Conservation (phyloP, 805 yeast species). For the Priceomyces melissophilus region DNA sequence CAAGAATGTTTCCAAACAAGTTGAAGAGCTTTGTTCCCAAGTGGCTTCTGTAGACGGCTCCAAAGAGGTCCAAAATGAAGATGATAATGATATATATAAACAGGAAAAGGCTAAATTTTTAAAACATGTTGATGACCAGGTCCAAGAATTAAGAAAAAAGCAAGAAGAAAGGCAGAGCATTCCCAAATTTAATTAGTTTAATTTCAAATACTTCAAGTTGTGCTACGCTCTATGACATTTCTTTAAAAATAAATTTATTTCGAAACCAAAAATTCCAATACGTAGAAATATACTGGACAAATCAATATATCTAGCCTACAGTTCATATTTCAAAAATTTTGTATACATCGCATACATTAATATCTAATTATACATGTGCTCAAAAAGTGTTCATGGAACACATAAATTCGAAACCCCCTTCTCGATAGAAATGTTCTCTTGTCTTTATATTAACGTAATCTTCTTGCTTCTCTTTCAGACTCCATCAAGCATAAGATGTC, state of each 20-base stretch:
- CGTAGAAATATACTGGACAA: no score
- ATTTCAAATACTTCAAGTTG: no score
- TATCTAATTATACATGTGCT: conserved; percentile 4
- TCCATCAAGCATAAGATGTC: conserved; percentile 99
- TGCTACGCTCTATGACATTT: no score
- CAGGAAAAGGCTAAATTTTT: conserved; percentile 17
- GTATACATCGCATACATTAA: conserved; percentile 4
- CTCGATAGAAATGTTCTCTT: not conserved
- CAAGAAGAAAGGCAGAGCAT: conserved; percentile 3
- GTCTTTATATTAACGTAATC: conserved; percentile 60
- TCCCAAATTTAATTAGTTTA: no score
- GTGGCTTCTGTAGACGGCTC: conserved; percentile 12
- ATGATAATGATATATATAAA: conserved; percentile 12
- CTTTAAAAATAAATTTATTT: no score
- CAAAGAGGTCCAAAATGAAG: not conserved
- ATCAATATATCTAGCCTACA: not conserved
- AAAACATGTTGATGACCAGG: conserved; percentile 22
- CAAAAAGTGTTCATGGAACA: not conserved
- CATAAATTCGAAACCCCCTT: conserved; percentile 1
- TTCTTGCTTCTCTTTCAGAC: conserved; percentile 99
- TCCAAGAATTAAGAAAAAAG: conserved; percentile 11
- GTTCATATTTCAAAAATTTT: not conserved
- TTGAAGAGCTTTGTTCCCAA: conserved; percentile 18
- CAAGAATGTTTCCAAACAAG: conserved; percentile 28
- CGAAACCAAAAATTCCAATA: no score